Base-by-base conservation (phyloP, 352 stramenopile genomes). In the Peronospora tabacina region DNA sequence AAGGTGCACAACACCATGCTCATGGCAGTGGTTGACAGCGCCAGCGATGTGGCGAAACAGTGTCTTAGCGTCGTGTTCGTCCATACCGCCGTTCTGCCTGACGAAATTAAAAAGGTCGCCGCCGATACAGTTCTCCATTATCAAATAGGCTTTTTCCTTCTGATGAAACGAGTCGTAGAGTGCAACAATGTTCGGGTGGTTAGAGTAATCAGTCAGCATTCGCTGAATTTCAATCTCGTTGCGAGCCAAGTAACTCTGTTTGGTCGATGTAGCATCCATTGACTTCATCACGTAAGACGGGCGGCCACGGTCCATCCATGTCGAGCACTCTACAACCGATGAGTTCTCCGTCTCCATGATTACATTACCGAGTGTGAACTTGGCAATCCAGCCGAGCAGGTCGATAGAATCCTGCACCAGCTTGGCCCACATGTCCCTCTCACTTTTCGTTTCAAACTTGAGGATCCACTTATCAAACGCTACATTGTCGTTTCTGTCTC, bases 381-480 rank as follows among this genome's bases (percentile, higher is more conserved):
- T 88, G 61, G 70, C 66, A 41, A 85, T 82, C 76, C 76, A 87
- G 20, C 57, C 52, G 9, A 84, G 61, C 48, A 87, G 55, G 22
- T 87, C 76, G 15, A 85, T 52, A 10, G 72, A 63, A 53, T 87
- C 73, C 58, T 87, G 72, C 19, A 83, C 60, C 13, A 82, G 68
- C 48, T 81, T 79, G 29, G 71, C 72, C 66, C 72, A 85, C 37
- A 44, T 22, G 45, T 85, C 76, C 16, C 73, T 72, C 53, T 87
- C 76, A 37, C 68, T 74, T 58, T 87, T 87, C n/a, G 63, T 79
- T 17, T 84, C 70, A 19, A 87, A 87, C 32, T 74, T 80, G 20
- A 87, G 68, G 13, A 84, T 68, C 76, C 76, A 87, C 50, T 78
- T 82, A 48, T 75, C 75, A 0, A 34, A 38, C 10, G 35, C 26